Conservation (phyloP, 2,329 filamentous ascomycete species). For the Phialophora expanda region DNA sequence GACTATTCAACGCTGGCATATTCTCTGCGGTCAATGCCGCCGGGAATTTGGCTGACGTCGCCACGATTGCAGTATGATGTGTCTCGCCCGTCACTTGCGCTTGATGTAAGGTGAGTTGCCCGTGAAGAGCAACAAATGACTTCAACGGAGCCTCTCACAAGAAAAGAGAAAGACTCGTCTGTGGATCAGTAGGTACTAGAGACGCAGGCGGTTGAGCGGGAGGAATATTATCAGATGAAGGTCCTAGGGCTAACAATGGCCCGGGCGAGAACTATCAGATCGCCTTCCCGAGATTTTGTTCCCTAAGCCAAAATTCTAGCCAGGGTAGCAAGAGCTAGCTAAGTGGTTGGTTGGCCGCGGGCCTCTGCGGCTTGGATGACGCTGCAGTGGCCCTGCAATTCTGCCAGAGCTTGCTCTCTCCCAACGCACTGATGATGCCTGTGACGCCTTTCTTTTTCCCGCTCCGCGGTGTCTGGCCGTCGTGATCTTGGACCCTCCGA, state of each 20-base stretch:
- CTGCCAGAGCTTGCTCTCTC: neutral
- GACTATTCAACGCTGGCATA: conserved; percentile 38
- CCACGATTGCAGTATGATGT: conserved; percentile 36
- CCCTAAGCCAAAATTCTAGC: conserved; percentile 3
- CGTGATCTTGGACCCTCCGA: neutral
- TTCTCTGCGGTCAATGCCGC: conserved; percentile 41
- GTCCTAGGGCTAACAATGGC: conserved; percentile 18
- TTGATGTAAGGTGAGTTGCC: conserved; percentile 3
- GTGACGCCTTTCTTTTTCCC: conserved; percentile 1
- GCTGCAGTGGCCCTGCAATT: conserved; percentile 14
- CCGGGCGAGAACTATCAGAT: conserved; percentile 27
- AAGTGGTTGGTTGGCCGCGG: conserved; percentile 7
- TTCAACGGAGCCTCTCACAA: neutral
- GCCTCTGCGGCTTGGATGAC: conserved; percentile 22
- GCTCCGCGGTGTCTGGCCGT: neutral
- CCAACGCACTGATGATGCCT: neutral
- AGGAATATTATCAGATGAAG: conserved; percentile 21
- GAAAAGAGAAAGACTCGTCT: conserved; percentile 2
- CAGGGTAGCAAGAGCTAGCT: conserved; percentile 16
- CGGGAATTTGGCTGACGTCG: conserved; percentile 39
- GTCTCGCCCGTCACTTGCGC: conserved; percentile 9
- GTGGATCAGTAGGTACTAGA: neutral
- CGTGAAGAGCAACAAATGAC: conserved; percentile 9
- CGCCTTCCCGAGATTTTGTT: conserved; percentile 31
- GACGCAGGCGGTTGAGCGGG: conserved; percentile 12